phyloP scores from a whole-genome alignment of 2,329 filamentous ascomycete genomes.

The Gaeumannomyces tritici region DNA sequence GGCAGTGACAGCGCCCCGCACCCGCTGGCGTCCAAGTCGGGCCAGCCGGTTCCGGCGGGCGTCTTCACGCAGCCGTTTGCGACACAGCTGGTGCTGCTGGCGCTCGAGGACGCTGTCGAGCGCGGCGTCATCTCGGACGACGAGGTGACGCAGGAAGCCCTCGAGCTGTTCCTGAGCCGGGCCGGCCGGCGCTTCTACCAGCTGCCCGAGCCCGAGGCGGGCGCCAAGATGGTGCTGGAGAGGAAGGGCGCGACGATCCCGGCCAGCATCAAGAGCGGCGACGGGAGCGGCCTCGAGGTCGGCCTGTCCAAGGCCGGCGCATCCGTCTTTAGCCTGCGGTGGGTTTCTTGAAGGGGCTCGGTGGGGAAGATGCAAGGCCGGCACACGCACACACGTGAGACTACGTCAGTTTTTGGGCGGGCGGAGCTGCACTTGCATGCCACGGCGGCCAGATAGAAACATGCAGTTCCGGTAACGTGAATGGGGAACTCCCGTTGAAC shows the following conservation, averaged over 20 bases:
- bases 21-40: slow-evolving; percentile 45
- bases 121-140: slow-evolving; percentile 39
- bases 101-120: slow-evolving; percentile 51
- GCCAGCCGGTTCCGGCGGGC: slow-evolving; percentile 48
- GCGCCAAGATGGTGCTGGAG: slow-evolving; percentile 25
- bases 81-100: slow-evolving; percentile 45
- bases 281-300: slow-evolving; percentile 27
- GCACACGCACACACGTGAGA: too few species aligned
- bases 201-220: slow-evolving; percentile 20
- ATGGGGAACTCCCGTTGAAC: too few species aligned
- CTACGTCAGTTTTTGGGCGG: too few species aligned
- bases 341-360: slow-evolving; percentile 11
- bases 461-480: too few species aligned
- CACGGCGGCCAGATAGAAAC: too few species aligned
- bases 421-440: too few species aligned
- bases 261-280: slow-evolving; percentile 25
- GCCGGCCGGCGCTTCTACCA: slow-evolving; percentile 46
- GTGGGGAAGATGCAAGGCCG: too few species aligned
- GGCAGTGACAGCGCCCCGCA: slow-evolving; percentile 65
- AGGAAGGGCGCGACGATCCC: slow-evolving; percentile 30
- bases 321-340: slow-evolving; percentile 30
- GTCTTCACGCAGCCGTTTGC: slow-evolving; percentile 73
- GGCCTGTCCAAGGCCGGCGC: slow-evolving; percentile 31
- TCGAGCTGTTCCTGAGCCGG: slow-evolving; percentile 44
- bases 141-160: slow-evolving; percentile 43